phyloP scores from a whole-genome alignment of 345 rosid genomes.

The Camelina neglecta region DNA sequence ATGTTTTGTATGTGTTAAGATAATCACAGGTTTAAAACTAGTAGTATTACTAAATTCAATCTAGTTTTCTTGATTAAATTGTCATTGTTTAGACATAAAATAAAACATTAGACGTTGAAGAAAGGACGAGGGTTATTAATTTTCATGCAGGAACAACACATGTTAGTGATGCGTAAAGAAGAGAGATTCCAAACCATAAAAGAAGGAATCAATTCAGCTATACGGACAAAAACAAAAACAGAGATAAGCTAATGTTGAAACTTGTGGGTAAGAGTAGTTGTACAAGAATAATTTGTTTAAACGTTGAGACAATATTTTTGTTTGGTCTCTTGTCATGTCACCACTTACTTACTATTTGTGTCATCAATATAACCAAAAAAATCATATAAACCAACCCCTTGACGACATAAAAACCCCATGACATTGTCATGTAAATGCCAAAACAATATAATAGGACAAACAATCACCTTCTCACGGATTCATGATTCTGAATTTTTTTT shows the following conservation, averaged over 20 bases:
- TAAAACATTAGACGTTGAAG: not conserved
- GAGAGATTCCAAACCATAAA: conserved; percentile 34
- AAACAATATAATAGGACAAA: conserved; percentile 31
- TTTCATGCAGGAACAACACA: conserved; percentile 1
- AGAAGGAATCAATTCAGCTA: conserved; percentile 28
- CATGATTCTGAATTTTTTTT: conserved; percentile 8
- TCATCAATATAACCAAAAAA: conserved; percentile 12
- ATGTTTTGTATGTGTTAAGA: not conserved
- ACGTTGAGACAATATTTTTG: conserved; percentile 30
- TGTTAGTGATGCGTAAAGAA: conserved; percentile 32
- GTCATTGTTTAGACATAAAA: not conserved
- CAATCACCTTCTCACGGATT: conserved; percentile 12
- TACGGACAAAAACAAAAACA: conserved; percentile 38
- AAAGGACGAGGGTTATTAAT: conserved; percentile 1
- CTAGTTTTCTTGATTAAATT: not conserved
- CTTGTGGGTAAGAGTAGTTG: conserved; percentile 23
- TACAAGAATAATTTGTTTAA: not conserved
- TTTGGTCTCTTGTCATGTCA: conserved; percentile 43
- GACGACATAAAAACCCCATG: conserved; percentile 35
- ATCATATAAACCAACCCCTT: conserved; percentile 27
- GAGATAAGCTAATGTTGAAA: conserved; percentile 16
- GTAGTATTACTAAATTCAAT: not conserved
- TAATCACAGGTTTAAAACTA: not conserved
- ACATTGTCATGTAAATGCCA: conserved; percentile 33
- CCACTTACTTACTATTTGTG: conserved; percentile 10